Evolutionary conservation across 306 rosid species (phyloP).

Genomic region (Senna tora): DNA sequence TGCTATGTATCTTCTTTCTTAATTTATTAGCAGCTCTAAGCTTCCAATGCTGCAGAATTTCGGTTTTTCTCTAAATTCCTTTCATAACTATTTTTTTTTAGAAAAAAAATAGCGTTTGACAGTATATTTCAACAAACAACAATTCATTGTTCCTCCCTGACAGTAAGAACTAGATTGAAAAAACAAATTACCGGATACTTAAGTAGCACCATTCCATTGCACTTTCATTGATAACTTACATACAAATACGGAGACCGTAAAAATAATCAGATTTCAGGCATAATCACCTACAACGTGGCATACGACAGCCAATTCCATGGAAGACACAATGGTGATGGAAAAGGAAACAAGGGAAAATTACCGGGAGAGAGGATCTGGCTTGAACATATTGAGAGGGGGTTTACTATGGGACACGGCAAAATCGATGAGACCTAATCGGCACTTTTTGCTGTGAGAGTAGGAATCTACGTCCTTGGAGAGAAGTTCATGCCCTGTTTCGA

Average conservation of each 20-base stretch:
- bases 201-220: neutral
- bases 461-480: conserved; percentile 63
- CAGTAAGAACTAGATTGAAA: neutral
- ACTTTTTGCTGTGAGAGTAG: conserved; percentile 78
- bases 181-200: too few species aligned
- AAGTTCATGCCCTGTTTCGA: conserved; percentile 81
- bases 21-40: too few species aligned
- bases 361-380: conserved; percentile 81
- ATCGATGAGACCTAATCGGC: conserved; percentile 89
- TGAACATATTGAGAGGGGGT: conserved; percentile 84
- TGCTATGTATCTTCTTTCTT: neutral
- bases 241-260: neutral
- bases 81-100: too few species aligned
- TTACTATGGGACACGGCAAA: conserved; percentile 61
- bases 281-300: neutral
- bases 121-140: neutral
- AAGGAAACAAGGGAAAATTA: conserved; percentile 19
- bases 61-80: too few species aligned
- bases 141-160: neutral
- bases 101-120: neutral
- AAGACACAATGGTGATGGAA: neutral
- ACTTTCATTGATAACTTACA: neutral
- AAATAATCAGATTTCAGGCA: neutral
- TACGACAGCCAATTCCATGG: neutral
- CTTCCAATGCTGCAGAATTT: neutral